These are phyloP conservation scores for Plenodomus biglobosus DNA, from an alignment of 2,329 filamentous ascomycete genomes.

Conservation along the genomic window DNA sequence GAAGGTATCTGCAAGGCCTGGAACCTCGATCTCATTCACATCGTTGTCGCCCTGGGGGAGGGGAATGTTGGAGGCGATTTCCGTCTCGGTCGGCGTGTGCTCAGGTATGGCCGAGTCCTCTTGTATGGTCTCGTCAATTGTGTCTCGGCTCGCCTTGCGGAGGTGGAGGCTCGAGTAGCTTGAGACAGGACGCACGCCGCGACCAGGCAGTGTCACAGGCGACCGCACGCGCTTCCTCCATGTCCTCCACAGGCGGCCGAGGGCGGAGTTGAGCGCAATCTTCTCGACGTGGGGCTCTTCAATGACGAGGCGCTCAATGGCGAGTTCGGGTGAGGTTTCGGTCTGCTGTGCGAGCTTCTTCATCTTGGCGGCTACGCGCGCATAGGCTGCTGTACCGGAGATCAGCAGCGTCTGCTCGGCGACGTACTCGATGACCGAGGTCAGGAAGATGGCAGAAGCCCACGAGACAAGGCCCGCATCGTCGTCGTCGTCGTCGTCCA, in stretches of 20 bases:
- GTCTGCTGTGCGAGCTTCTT: conserved; percentile 37
- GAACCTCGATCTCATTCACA: conserved; percentile 77
- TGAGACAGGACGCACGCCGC: conserved; percentile 28
- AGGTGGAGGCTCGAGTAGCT: conserved; percentile 37
- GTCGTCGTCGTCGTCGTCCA: conserved; percentile 49
- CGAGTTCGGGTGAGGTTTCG: conserved; percentile 56
- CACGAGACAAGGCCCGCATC: conserved; percentile 67
- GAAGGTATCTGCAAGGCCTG: conserved; percentile 68
- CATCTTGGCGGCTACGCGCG: conserved; percentile 54
- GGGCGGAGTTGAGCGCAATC: conserved; percentile 81
- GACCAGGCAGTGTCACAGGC: conserved; percentile 26
- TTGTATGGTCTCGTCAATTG: conserved; percentile 25
- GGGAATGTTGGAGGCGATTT: conserved; percentile 63
- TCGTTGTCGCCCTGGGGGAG: conserved; percentile 69
- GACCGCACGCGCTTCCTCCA: conserved; percentile 84
- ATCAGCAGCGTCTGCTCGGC: conserved; percentile 89
- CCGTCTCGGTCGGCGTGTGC: conserved; percentile 48
- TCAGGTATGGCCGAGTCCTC: conserved; percentile 41
- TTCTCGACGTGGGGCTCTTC: conserved; percentile 92
- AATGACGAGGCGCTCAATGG: conserved; percentile 71
- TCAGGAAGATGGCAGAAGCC: conserved; percentile 91
- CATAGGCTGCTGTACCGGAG: conserved; percentile 79
- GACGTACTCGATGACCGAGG: conserved; percentile 90
- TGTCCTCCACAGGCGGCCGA: conserved; percentile 88
- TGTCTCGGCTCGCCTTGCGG: conserved; percentile 34